Conservation (phyloP, 768 basidiomycete species). For the Pholiota microspora region DNA sequence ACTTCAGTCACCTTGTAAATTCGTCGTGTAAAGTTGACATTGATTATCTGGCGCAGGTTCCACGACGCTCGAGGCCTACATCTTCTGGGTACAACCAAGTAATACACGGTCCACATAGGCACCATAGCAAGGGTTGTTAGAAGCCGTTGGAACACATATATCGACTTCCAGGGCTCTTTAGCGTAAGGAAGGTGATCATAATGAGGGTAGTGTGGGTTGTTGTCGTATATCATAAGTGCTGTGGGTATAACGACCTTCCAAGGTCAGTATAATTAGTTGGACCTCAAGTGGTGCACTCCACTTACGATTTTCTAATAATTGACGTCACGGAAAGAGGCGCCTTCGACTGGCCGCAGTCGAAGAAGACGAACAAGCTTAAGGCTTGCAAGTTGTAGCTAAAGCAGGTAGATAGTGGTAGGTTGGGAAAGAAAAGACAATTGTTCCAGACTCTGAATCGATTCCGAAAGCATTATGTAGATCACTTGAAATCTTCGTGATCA, state of each 20-base stretch:
- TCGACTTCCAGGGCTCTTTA: conserved; percentile 41
- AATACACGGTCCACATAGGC: conserved; percentile 42
- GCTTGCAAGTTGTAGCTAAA: neutral
- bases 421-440: too few species aligned
- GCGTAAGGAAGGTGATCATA: conserved; percentile 43
- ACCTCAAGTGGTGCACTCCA: neutral
- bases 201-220: conserved; percentile 37
- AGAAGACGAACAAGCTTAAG: too few species aligned
- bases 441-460: too few species aligned
- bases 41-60: conserved; percentile 46
- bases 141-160: conserved; percentile 47
- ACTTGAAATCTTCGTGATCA: too few species aligned
- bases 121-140: conserved; percentile 47
- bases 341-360: neutral
- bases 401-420: too few species aligned
- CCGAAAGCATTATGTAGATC: too few species aligned
- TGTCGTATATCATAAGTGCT: conserved; percentile 23
- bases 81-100: conserved; percentile 40
- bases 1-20: conserved; percentile 54
- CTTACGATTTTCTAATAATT: neutral
- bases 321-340: neutral
- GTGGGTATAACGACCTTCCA: neutral
- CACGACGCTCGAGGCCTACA: conserved; percentile 48
- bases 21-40: conserved; percentile 50
- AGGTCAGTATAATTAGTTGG: neutral